These are phyloP conservation scores for Phenoliferia sp. DNA, from an alignment of 1,284 basidiomycete species.

Conservation along the genomic window DNA sequence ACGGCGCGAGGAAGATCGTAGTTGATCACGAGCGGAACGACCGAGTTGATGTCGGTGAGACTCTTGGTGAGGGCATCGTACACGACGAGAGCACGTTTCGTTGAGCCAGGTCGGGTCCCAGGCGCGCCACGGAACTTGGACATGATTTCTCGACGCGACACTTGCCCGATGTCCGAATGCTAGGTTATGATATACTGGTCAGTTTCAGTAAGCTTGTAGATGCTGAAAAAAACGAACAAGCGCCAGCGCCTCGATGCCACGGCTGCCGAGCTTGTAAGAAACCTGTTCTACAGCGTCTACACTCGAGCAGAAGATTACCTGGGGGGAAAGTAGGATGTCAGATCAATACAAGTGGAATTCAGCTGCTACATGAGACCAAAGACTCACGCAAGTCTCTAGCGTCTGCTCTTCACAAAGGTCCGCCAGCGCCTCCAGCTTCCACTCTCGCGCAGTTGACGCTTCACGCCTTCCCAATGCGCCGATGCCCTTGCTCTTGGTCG, in stretches of 20 bases:
- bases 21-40: conserved; percentile 36
- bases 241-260: conserved; percentile 42
- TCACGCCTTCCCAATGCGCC: conserved; percentile 23
- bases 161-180: conserved; percentile 33
- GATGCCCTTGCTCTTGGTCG: conserved; percentile 16
- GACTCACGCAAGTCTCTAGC: conserved; percentile 60
- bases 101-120: conserved; percentile 12
- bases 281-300: conserved; percentile 41
- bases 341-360: no score
- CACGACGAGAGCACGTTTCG: conserved; percentile 36
- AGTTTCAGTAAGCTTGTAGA: background rate
- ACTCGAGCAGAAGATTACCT: conserved; percentile 40
- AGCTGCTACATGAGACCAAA: no score
- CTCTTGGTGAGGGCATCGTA: conserved; percentile 33
- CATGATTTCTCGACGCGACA: conserved; percentile 28
- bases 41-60: conserved; percentile 26
- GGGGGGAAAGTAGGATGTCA: conserved; percentile 10
- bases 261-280: conserved; percentile 42
- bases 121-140: conserved; percentile 32
- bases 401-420: conserved; percentile 81
- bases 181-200: background rate
- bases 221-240: conserved; percentile 16
- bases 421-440: conserved; percentile 92
- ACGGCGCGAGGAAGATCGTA: conserved; percentile 35
- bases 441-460: conserved; percentile 55